Base-by-base conservation (phyloP, 2,329 filamentous ascomycete genomes). In the Alternaria sp. region DNA sequence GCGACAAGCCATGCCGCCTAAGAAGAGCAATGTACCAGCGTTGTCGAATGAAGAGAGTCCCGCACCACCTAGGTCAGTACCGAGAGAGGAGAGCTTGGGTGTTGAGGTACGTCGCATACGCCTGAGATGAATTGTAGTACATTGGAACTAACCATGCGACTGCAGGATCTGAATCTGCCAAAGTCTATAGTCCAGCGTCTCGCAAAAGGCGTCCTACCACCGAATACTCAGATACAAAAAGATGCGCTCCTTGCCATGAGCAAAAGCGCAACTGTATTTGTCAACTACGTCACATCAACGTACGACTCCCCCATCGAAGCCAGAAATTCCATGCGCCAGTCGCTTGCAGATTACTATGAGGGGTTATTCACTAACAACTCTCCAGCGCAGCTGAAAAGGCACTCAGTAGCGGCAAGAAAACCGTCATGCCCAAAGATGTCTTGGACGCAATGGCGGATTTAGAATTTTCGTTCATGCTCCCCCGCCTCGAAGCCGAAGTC, bases 251-350 rank as follows among this genome's bases (percentile, higher is more conserved):
- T 92, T 51, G 91, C 91, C 9, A 84, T 95, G 80, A 90, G 86
- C 66, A 93, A 93, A 79, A 90, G 90, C 77, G 89, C 91, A 7
- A 93, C 90, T 1, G 88, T 95, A 0, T 95, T 95, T 72, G 89
- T 95, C 68, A 94, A 87, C 78, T 91, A 93, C 75, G 81, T 95
- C 31, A 88, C 90, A 42, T 85, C 86, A 61, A 85, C 88, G 91
- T 94, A 84, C 54, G 89, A 49, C 5, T 5, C 17, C 7, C 13
- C 9, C 42, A 14, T 3, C 24, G 8, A 3, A 29, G 17, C 9
- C 17, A 39, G 34, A 26, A 1, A n/a, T 24, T n/a, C 17, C 14
- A 29, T 49, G 26, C 11, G 26, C 51, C 40, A 37, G 49, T 23
- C 11, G 45, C 13, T 53, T 51, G 31, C 21, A 21, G 23, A 10